Conservation (phyloP, 2,329 filamentous ascomycete species). For the Beauveria brongniartii region DNA sequence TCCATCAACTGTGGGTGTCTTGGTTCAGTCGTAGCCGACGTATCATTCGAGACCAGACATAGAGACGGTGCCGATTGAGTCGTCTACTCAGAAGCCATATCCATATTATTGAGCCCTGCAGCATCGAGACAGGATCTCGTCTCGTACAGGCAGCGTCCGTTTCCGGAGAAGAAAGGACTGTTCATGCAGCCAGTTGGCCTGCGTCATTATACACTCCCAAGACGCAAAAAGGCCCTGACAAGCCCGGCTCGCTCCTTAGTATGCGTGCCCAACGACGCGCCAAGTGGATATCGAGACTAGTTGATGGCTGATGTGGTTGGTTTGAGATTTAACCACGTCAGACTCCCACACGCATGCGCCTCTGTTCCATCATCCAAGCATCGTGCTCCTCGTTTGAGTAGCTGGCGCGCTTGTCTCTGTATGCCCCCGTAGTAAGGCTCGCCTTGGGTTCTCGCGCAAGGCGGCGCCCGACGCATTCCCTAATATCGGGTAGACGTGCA, state of each 20-base stretch:
- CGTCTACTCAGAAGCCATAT: not conserved
- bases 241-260: not conserved
- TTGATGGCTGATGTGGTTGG: constrained; percentile 5
- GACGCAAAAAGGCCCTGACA: not conserved
- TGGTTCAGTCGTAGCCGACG: not conserved
- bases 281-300: not conserved
- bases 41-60: not conserved
- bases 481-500: constrained; percentile 7
- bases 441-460: constrained; percentile 5
- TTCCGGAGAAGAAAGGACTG: not conserved
- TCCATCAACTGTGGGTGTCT: not conserved
- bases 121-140: not conserved
- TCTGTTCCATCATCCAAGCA: not conserved
- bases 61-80: not conserved
- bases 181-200: not conserved
- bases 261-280: constrained; percentile 4
- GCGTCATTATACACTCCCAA: not conserved
- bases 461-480: not conserved
- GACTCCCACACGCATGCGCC: not conserved
- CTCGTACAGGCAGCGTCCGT: not conserved
- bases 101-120: not conserved
- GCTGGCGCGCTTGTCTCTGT: not conserved
- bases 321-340: constrained; percentile 9
- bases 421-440: not conserved
- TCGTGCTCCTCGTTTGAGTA: not conserved